Evolutionary conservation across 1,284 basidiomycete species (phyloP).

Genomic region (Kwoniella shivajii): DNA sequence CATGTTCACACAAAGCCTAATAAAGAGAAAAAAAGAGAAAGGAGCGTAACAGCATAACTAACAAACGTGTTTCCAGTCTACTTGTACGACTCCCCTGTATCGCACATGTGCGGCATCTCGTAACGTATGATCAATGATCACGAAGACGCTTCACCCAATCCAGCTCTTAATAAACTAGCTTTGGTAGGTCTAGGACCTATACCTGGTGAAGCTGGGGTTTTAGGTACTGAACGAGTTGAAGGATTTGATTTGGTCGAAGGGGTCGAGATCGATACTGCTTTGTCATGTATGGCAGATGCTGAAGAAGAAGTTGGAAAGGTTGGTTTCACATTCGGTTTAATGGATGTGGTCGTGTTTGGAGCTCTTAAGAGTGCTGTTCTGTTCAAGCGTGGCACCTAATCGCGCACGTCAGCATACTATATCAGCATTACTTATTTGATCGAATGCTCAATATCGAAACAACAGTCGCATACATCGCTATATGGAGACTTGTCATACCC

Average conservation of each 20-base stretch:
- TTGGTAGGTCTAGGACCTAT: conserved; percentile 14
- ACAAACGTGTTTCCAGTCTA: no score
- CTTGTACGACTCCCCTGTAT: no score
- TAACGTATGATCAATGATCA: no score
- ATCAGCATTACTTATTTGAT: no score
- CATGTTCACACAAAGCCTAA: no score
- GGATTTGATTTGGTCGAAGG: background rate
- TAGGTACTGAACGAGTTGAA: background rate
- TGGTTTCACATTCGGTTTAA: background rate
- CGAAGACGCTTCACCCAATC: background rate
- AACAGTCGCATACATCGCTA: background rate
- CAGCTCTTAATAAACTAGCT: conserved; percentile 11
- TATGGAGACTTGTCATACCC: no score
- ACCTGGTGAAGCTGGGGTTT: background rate
- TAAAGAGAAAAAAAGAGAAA: no score
- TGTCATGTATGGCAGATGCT: background rate
- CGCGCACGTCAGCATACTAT: background rate
- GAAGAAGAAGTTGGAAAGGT: background rate
- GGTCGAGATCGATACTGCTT: background rate
- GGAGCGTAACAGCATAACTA: no score
- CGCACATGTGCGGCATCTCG: no score
- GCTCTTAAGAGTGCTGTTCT: conserved; percentile 40
- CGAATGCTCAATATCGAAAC: no score
- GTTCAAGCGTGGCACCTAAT: conserved; percentile 43
- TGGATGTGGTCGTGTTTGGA: conserved; percentile 11